These are phyloP conservation scores for Aspergillus sp. DNA, from an alignment of 2,329 filamentous ascomycete genomes.

Conservation along the genomic window DNA sequence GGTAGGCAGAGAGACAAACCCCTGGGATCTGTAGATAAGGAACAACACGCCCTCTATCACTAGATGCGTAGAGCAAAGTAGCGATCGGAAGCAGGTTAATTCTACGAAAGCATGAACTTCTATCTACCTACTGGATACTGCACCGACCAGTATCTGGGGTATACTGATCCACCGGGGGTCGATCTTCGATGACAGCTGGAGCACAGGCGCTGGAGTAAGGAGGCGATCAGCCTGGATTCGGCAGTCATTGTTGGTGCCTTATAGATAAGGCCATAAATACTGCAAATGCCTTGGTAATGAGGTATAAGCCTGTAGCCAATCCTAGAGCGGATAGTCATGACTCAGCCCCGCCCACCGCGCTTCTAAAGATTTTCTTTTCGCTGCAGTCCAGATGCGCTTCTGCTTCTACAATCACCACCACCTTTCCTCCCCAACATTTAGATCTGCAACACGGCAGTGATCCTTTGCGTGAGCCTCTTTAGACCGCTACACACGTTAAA, in stretches of 20 bases:
- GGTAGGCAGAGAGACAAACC: too few species aligned
- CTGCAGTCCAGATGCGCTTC: neutral
- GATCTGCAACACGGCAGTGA: conserved; percentile 34
- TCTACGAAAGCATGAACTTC: neutral
- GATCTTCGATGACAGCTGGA: neutral
- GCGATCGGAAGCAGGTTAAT: neutral
- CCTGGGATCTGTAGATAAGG: neutral
- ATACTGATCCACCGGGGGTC: neutral
- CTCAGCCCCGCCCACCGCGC: neutral
- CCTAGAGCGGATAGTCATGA: neutral
- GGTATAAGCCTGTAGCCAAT: neutral
- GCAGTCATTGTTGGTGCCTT: neutral
- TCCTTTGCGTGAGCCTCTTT: conserved; percentile 43
- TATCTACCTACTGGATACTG: neutral
- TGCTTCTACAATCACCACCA: neutral
- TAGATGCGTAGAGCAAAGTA: neutral
- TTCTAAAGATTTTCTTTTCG: conserved; percentile 12
- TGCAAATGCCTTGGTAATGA: neutral
- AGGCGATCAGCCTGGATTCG: neutral
- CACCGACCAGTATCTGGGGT: neutral
- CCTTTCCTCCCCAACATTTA: conserved; percentile 6
- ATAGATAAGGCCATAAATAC: neutral
- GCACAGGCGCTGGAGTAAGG: neutral
- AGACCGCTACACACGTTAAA: conserved; percentile 20
- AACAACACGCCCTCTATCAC: neutral